Evolutionary conservation across 192 early-diverging fungal species (phyloP).

Genomic region (Mortierella antarctica): DNA sequence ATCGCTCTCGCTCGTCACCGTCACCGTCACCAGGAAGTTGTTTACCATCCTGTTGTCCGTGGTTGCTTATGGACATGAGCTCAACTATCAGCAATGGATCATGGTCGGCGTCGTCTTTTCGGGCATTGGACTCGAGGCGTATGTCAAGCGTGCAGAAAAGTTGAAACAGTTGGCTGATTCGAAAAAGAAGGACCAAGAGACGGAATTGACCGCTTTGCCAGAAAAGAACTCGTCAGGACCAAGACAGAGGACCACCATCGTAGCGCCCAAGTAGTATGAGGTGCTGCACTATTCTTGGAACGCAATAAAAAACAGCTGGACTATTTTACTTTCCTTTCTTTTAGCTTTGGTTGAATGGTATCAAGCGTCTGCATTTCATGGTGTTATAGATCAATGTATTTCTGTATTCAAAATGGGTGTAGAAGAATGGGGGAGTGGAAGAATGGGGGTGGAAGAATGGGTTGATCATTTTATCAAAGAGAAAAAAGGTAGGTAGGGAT

Average conservation of each 20-base stretch:
- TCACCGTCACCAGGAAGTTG: constrained; percentile 97
- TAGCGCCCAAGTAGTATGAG: constrained; percentile 29
- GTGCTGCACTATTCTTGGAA: background rate
- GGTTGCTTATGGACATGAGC: constrained; percentile 84
- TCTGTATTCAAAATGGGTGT: too few species aligned
- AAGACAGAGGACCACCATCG: constrained; percentile 30
- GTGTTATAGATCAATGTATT: too few species aligned
- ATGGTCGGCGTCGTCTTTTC: constrained; percentile 89
- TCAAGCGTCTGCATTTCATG: too few species aligned
- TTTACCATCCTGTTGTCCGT: constrained; percentile 94
- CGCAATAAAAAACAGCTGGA: background rate
- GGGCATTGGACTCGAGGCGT: constrained; percentile 84
- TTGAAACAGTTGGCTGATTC: constrained; percentile 30
- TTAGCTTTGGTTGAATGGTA: too few species aligned
- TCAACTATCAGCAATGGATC: constrained; percentile 86
- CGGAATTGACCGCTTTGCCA: too few species aligned
- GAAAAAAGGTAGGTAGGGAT: background rate
- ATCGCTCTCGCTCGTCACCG: constrained; percentile 88
- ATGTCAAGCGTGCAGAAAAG: constrained; percentile 71
- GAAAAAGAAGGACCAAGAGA: background rate
- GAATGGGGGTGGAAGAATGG: too few species aligned
- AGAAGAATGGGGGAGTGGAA: too few species aligned
- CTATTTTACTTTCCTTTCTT: background rate
- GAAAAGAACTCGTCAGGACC: background rate
- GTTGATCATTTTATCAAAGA: background rate